Evolutionary conservation across 805 yeast species (phyloP), one percentile per base, ranked within the genome.

Genomic region (Komagataella phaffii): DNA sequence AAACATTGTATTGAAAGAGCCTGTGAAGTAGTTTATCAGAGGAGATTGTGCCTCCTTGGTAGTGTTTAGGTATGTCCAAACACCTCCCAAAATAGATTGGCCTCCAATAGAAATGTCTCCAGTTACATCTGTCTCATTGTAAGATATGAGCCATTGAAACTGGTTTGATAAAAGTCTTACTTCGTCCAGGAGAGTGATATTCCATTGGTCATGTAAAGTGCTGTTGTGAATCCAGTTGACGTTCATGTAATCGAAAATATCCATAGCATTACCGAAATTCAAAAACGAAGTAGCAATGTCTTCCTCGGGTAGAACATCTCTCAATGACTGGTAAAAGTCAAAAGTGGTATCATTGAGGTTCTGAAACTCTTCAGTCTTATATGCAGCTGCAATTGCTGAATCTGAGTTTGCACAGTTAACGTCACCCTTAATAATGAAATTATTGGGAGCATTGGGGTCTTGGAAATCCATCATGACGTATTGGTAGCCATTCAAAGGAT

Each of bases 401-500:
- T 59, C 64, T 45, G 64, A 62, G 7, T 66, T 59, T 18, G 77
- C 76, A 62, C 79, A 74, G 52, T 62, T 56, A 7, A 51, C 67
- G 53, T 68, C 73, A 49, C 77, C 78, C 55, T 68, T 64, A 51
- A 68, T 62, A 69, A 69, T 68, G 59, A 72, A 70, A 55, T 63
- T 64, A 24, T 66, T 61, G n/a, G 63, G 66, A 8, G 75, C 64
- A 12, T 59, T 63, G 17, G 59, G 61, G 49, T 62, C 65, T 54
- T 69, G 67, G 40, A 67, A 61, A 50, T 66, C 67, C 57, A 68
- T 62, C 53, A 64, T 63, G 12, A 72, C 75, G 53, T 74, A 74
- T 60, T 75, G 79, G 59, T 73, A 73, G 8, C 76, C 77, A 50
- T 61, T 61, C 36, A 70, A 58, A 3, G 78, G 77, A 48, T 65